Evolutionary conservation across 345 rosid genomes (phyloP).

Genomic region (Dipteronia sinensis): DNA sequence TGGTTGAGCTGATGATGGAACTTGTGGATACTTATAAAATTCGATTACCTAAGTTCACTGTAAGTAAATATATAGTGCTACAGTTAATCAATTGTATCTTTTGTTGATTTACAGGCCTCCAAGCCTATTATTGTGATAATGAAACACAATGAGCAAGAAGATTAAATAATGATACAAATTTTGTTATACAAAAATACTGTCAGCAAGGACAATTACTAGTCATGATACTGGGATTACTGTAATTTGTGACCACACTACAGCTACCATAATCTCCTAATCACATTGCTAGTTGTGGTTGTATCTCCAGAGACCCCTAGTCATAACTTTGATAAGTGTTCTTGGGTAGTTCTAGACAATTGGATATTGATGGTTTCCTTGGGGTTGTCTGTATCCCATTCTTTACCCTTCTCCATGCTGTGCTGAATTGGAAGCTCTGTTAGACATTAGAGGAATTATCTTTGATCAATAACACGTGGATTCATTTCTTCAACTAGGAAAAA

Average conservation of each 20-base stretch:
- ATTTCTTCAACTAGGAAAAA: background rate
- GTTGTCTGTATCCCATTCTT: background rate
- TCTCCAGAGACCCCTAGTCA: background rate
- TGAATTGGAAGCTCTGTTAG: background rate
- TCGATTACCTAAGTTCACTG: slow-evolving; percentile 87
- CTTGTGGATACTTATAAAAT: slow-evolving; percentile 81
- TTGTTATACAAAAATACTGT: background rate
- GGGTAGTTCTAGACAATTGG: background rate
- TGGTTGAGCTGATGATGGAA: slow-evolving; percentile 95
- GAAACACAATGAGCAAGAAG: background rate
- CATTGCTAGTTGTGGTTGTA: background rate
- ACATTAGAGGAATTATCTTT: background rate
- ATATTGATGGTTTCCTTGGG: background rate
- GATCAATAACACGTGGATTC: background rate
- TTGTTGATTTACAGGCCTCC: background rate
- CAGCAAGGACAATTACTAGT: background rate
- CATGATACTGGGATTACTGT: background rate
- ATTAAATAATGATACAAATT: background rate
- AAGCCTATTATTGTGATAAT: slow-evolving; percentile 2
- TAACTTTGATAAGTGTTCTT: background rate
- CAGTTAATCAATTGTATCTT: background rate
- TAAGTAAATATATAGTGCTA: slow-evolving; percentile 39
- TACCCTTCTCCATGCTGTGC: background rate
- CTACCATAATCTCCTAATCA: background rate
- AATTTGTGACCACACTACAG: background rate